phyloP scores from a whole-genome alignment of 805 yeast species.

The Ogataea ganodermae region DNA sequence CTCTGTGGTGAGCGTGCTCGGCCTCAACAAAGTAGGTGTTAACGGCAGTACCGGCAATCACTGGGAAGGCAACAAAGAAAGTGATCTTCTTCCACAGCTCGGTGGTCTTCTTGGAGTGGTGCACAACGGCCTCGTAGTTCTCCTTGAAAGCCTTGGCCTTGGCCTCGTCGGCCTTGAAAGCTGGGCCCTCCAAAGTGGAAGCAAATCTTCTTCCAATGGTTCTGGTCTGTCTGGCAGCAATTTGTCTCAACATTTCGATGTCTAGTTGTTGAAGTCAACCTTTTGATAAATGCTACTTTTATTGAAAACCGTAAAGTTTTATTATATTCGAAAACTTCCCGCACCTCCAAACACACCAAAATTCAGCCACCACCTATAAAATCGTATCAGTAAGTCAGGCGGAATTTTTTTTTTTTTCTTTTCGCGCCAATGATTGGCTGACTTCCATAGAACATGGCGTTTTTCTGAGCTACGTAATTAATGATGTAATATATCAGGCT shows the following conservation, averaged over 20 bases:
- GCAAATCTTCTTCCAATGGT: slow-evolving; percentile 34
- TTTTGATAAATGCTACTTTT: not conserved
- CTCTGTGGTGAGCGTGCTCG: slow-evolving; percentile 90
- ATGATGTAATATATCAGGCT: not conserved
- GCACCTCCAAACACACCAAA: not conserved
- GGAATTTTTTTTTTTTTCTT: slow-evolving; percentile 7
- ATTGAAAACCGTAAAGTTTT: not conserved
- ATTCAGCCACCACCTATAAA: slow-evolving; percentile 10
- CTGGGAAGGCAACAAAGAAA: slow-evolving; percentile 78
- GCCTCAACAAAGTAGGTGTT: slow-evolving; percentile 81
- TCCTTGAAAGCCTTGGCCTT: slow-evolving; percentile 73
- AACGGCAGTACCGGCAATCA: slow-evolving; percentile 70
- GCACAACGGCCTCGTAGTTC: slow-evolving; percentile 61
- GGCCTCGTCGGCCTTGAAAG: slow-evolving; percentile 53
- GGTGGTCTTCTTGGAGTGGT: slow-evolving; percentile 80
- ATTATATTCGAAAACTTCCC: slow-evolving; percentile 1
- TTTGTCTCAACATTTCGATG: slow-evolving; percentile 39
- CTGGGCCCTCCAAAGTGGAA: slow-evolving; percentile 39
- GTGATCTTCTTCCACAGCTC: slow-evolving; percentile 85
- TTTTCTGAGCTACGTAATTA: not conserved
- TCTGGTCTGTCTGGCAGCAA: slow-evolving; percentile 31
- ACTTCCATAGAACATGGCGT: no score
- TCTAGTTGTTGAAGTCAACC: not conserved
- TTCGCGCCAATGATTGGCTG: slow-evolving; percentile 3
- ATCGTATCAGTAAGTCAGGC: slow-evolving; percentile 5